These are phyloP conservation scores for Ichthyophthirius multifiliis DNA, from an alignment of 169 alveolate species.

Conservation along the genomic window DNA sequence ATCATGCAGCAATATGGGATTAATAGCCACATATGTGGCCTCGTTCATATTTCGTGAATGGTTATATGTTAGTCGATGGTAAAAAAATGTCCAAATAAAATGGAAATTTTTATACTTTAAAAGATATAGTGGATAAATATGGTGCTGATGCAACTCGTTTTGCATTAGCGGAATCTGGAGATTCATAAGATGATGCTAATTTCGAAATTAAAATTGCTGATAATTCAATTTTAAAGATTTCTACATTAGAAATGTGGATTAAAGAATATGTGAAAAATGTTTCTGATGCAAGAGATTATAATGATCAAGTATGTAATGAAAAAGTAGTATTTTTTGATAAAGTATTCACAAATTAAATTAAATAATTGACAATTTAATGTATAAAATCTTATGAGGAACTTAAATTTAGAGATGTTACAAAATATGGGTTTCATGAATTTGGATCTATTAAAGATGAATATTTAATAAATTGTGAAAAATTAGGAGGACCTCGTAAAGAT, in stretches of 20 bases:
- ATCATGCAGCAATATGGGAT: slow-evolving; percentile 99
- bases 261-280: slow-evolving; percentile 51
- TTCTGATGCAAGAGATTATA: slow-evolving; percentile 2
- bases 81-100: slow-evolving; percentile 96
- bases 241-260: slow-evolving; percentile 80
- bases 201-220: slow-evolving; percentile 84
- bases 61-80: slow-evolving; percentile 95
- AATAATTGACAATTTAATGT: slow-evolving; percentile 46
- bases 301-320: slow-evolving; percentile 41
- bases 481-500: slow-evolving; percentile 49
- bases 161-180: slow-evolving; percentile 99
- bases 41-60: slow-evolving; percentile 95
- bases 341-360: slow-evolving; percentile 68
- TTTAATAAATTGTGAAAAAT: slow-evolving; percentile 20
- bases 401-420: slow-evolving; percentile 74
- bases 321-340: slow-evolving; percentile 37
- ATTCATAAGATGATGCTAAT: slow-evolving; percentile 95
- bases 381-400: slow-evolving; percentile 68
- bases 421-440: slow-evolving; percentile 72
- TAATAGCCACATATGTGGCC: slow-evolving; percentile 86
- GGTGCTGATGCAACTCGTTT: slow-evolving; percentile 98
- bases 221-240: slow-evolving; percentile 81
- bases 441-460: slow-evolving; percentile 72
- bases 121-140: slow-evolving; percentile 89
- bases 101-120: slow-evolving; percentile 97